Percentiles rank a stretch among this genome's conserved stretches.
phyloP scores from a whole-genome alignment of 78 protist genomes.

The slime mould (Dictyostelium discoideum) region DNA sequence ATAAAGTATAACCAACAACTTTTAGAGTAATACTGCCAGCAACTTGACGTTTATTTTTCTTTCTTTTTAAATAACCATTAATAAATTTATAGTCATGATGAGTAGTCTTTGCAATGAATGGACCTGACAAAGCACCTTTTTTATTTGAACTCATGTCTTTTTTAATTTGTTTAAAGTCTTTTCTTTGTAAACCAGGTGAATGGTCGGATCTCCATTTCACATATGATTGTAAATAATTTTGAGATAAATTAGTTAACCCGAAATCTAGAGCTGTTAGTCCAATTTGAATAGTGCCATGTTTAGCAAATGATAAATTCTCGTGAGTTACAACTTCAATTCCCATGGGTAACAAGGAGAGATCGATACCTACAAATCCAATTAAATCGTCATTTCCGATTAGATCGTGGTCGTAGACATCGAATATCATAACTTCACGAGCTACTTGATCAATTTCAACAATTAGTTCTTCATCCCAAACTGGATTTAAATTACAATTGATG shows the following conservation, averaged over 20 bases:
- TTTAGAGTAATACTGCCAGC: constrained; percentile 1
- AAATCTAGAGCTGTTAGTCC: constrained; percentile 18
- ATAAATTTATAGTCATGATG: constrained; percentile 8
- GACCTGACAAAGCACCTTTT: background rate
- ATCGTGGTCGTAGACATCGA: constrained; percentile 2
- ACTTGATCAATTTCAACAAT: background rate
- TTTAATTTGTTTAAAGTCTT: constrained; percentile 13
- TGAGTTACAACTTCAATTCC: constrained; percentile 19
- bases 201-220: background rate
- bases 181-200: background rate
- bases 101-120: constrained; percentile 20
- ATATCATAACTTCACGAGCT: background rate
- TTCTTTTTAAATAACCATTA: constrained; percentile 52
- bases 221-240: background rate
- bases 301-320: constrained; percentile 9
- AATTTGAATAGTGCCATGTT: constrained; percentile 17
- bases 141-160: background rate
- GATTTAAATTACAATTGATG: background rate
- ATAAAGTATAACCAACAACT: constrained; percentile 20
- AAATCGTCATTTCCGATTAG: background rate
- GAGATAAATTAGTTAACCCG: constrained; percentile 32
- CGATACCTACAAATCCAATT: background rate
- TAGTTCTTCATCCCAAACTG: constrained; percentile 5
- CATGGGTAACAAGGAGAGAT: background rate
- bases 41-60: background rate